These are phyloP conservation scores for Naganishia randhawae DNA, from an alignment of 768 basidiomycete species.

Conservation along the genomic window DNA sequence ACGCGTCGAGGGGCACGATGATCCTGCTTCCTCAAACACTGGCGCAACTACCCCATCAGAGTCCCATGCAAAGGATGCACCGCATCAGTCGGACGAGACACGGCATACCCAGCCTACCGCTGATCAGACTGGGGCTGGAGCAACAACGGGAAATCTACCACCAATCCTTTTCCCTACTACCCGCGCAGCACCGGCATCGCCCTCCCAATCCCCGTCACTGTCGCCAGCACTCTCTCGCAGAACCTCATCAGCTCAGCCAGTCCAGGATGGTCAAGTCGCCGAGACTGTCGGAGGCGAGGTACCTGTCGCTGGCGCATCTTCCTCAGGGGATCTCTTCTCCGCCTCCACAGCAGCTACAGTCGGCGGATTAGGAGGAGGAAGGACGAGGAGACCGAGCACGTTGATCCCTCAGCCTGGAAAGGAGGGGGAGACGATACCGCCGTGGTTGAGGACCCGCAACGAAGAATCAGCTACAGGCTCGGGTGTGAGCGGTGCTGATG, in stretches of 20 bases:
- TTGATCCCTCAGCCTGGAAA: constrained; percentile 27
- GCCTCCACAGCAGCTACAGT: neutral
- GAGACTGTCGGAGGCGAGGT: too few species aligned
- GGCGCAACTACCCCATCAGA: neutral
- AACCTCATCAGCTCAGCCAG: too few species aligned
- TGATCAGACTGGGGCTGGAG: too few species aligned
- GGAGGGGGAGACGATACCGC: constrained; percentile 29
- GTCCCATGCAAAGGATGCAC: neutral
- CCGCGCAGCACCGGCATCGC: too few species aligned
- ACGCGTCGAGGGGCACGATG: neutral
- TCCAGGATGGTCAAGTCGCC: too few species aligned
- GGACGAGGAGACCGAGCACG: constrained; percentile 26
- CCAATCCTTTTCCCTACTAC: too few species aligned
- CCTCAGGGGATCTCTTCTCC: neutral
- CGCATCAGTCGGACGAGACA: too few species aligned
- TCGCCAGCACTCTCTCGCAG: too few species aligned
- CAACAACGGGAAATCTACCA: too few species aligned
- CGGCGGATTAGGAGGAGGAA: neutral
- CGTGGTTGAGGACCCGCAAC: neutral
- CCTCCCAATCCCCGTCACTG: too few species aligned
- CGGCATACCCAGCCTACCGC: too few species aligned
- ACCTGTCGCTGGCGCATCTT: neutral
- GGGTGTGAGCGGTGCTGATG: neutral
- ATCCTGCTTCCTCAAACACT: neutral
- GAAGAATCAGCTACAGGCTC: neutral